Evolutionary conservation across 345 rosid species (phyloP), one percentile per base, ranked within the genome.

Genomic region (Eucalyptus tenuipes): DNA sequence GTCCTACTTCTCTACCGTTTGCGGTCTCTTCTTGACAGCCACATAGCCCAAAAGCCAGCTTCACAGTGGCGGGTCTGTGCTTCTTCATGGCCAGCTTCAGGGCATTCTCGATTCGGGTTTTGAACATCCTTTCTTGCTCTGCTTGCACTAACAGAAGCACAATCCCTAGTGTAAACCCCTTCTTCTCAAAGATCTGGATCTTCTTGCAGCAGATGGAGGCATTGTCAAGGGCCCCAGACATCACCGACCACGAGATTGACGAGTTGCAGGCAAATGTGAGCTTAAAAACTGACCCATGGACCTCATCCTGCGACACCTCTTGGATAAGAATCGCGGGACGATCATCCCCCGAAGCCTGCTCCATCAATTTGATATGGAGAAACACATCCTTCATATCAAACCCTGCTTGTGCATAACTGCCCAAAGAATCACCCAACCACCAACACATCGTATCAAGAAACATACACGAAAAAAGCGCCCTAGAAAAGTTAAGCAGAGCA

Each of bases 341-440:
- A 55, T 95, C 98, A 61, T 95, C 98, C 57, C 94, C 96, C 6
- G 95, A 94, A 87, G 99, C 97, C 94, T 97, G 98, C 94, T 96
- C 99, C 89, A 96, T 96, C 95, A 96, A 92, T 92, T 96, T 97
- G 27, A 96, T 94, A 89, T 97, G 99, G 40, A 96, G 91, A 93
- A 97, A 97, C 79, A 96, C 98, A 86, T 97, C 99, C 90, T 96
- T 96, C 98, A 96, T 96, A 88, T 95, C 99, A 88, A 97, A 97
- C 86, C 94, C 99, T 87, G 98, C 98, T 88, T 97, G 97, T 42
- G 97, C 94, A 85, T 97, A 97, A 89, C 99, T 97, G 95, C 84
- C 49, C 27, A 91, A 88, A 37, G 45, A 71, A 71, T 37, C 82
- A 71, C 45, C 14, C 82, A 20, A 11, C 82, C 82, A 37, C 81